Percentiles rank a stretch among this genome's conserved stretches.
Conservation (phyloP, 2,329 filamentous ascomycete species). For the Trichoderma citrinoviride region DNA sequence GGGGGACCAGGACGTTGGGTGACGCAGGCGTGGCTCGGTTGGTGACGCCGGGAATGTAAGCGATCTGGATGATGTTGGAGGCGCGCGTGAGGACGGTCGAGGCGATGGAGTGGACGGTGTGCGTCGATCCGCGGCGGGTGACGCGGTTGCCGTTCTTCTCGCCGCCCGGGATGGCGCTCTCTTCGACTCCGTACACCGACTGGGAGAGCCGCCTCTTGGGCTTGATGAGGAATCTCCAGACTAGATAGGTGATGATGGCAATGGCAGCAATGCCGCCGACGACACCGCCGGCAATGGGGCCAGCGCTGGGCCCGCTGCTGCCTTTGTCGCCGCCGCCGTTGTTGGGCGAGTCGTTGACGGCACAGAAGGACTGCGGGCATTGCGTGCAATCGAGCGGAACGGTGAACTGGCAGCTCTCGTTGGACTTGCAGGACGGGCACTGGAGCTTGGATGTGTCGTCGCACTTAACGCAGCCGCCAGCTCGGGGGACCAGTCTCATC, state of each 20-base stretch:
- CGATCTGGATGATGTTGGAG: slow-evolving; percentile 99
- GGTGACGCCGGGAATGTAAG: slow-evolving; percentile 95
- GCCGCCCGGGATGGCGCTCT: slow-evolving; percentile 42
- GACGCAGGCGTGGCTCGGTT: slow-evolving; percentile 86
- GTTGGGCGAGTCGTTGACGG: slow-evolving; percentile 29
- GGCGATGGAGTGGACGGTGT: slow-evolving; percentile 87
- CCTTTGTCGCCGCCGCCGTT: slow-evolving; percentile 23
- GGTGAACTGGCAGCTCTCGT: slow-evolving; percentile 46
- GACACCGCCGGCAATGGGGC: slow-evolving; percentile 88
- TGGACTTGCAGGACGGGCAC: slow-evolving; percentile 46
- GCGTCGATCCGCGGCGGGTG: slow-evolving; percentile 68
- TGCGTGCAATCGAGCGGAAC: slow-evolving; percentile 45
- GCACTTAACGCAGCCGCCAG: slow-evolving; percentile 46
- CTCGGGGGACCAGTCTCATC: slow-evolving; percentile 40
- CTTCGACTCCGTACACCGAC: slow-evolving; percentile 56
- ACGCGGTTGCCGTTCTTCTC: slow-evolving; percentile 47
- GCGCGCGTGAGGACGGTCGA: slow-evolving; percentile 93
- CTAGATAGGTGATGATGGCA: slow-evolving; percentile 69
- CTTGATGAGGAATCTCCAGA: slow-evolving; percentile 88
- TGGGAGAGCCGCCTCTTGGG: slow-evolving; percentile 62
- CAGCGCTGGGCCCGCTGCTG: slow-evolving; percentile 61
- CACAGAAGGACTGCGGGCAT: slow-evolving; percentile 50
- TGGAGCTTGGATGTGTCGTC: slow-evolving; percentile 40
- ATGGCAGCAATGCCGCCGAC: slow-evolving; percentile 78
- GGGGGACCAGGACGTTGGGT: slow-evolving; percentile 77